Conservation (phyloP, 1,139 yeast genomes). For the Zygosaccharomyces pseudobailii region DNA sequence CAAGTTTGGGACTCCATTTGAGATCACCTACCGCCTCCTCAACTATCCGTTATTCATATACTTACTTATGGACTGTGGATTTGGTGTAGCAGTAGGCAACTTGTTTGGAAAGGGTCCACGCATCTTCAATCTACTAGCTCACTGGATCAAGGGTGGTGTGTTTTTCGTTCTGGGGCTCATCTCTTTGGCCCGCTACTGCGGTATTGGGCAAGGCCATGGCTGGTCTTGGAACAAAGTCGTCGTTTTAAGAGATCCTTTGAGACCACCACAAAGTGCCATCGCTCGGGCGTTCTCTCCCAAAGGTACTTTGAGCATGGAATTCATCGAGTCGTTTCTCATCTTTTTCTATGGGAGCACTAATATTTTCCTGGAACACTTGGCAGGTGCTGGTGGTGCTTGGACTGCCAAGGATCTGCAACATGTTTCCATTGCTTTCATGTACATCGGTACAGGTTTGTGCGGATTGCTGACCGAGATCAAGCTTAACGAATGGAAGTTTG, state of each 20-base stretch:
- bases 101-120: constrained; percentile 60
- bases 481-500: constrained; percentile 39
- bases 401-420: constrained; percentile 91
- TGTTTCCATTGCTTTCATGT: constrained; percentile 91
- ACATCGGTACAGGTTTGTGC: constrained; percentile 85
- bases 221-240: constrained; percentile 83
- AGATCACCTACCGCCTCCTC: constrained; percentile 46
- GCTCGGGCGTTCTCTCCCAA: constrained; percentile 36
- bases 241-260: constrained; percentile 39
- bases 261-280: constrained; percentile 25
- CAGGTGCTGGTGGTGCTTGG: constrained; percentile 74
- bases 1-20: constrained; percentile 38
- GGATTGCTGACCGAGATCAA: constrained; percentile 75
- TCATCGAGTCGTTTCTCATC: constrained; percentile 71
- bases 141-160: constrained; percentile 93
- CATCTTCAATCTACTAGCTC: constrained; percentile 84
- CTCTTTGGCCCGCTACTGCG: constrained; percentile 79
- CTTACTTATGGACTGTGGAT: constrained; percentile 55
- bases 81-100: constrained; percentile 74
- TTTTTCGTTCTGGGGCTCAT: constrained; percentile 72
- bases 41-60: constrained; percentile 65
- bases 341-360: constrained; percentile 86
- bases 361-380: constrained; percentile 83
- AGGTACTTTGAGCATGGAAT: constrained; percentile 76
- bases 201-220: constrained; percentile 68